phyloP scores from a whole-genome alignment of 495 filamentous ascomycete genomes.

The Venustampulla echinocandica region DNA sequence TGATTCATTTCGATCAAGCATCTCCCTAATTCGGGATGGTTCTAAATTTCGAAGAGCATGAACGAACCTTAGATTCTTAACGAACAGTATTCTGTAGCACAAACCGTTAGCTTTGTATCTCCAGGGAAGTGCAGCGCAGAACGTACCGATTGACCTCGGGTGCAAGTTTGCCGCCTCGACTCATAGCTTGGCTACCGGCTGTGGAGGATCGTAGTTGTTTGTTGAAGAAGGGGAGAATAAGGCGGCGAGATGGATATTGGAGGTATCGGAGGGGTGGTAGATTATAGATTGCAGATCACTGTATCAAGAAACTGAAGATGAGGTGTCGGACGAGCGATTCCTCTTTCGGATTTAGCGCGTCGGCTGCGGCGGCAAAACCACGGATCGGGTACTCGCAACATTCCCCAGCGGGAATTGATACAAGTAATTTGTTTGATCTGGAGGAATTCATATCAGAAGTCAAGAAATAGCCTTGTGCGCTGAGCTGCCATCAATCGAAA shows the following conservation, averaged over 20 bases:
- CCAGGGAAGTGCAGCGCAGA: conserved; percentile 5
- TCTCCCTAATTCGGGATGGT: conserved; percentile 4
- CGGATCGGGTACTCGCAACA: too few relatives aligned
- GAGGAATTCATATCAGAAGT: too few relatives aligned
- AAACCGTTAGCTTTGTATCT: conserved; percentile 18
- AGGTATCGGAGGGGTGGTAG: conserved; percentile 12
- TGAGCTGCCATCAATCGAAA: too few relatives aligned
- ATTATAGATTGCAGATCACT: too few relatives aligned
- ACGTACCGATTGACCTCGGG: conserved; percentile 92
- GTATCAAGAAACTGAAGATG: conserved; percentile 9
- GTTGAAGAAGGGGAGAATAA: conserved; percentile 1
- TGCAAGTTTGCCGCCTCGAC: conserved; percentile 78
- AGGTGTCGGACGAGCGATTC: conserved; percentile 5
- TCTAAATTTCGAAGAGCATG: neutral
- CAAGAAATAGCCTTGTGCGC: too few relatives aligned
- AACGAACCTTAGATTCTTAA: conserved; percentile 91
- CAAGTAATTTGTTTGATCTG: too few relatives aligned
- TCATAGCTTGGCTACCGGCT: conserved; percentile 52
- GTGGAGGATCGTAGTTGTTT: conserved; percentile 4
- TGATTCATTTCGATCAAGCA: neutral
- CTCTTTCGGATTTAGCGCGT: neutral
- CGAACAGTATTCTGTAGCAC: conserved; percentile 76
- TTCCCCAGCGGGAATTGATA: too few relatives aligned
- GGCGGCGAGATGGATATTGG: conserved; percentile 6
- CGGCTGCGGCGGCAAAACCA: too few relatives aligned